A percentile compares a stretch with the other conserved stretches of the same genome.
Evolutionary conservation across 805 yeast genomes (phyloP).

Genomic region (Kodamaea leandrae): DNA sequence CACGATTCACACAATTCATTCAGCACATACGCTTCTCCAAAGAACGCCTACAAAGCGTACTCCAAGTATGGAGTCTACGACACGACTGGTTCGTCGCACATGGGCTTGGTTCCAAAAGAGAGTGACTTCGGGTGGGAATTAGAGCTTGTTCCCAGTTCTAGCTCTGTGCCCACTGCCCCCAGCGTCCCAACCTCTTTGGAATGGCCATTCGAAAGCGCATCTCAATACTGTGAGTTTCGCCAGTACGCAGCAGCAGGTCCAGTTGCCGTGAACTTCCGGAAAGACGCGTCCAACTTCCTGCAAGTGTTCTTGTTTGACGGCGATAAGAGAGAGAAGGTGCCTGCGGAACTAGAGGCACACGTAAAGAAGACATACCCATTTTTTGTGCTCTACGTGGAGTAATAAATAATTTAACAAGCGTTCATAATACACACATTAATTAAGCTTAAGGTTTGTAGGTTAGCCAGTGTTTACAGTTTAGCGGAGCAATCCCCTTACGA

Average conservation of each 20-base stretch:
- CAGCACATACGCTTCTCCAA: too few relatives aligned
- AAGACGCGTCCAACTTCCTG: background rate
- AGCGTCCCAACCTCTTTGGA: background rate
- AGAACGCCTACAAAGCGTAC: too few relatives aligned
- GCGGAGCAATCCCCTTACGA: too few relatives aligned
- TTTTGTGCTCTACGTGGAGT: conserved; percentile 3
- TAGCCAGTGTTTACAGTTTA: too few relatives aligned
- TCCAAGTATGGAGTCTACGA: too few relatives aligned
- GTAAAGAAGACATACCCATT: conserved; percentile 3
- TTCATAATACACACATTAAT: background rate
- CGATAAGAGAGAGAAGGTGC: conserved; percentile 2
- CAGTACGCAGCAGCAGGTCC: conserved; percentile 2
- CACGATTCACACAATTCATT: too few relatives aligned
- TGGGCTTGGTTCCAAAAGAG: too few relatives aligned
- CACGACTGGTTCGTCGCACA: too few relatives aligned
- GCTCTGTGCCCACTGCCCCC: too few relatives aligned
- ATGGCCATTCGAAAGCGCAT: conserved; percentile 6
- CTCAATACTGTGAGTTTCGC: background rate
- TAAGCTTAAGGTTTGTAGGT: too few relatives aligned
- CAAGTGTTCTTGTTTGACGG: conserved; percentile 3
- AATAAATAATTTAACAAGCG: background rate
- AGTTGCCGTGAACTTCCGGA: conserved; percentile 1
- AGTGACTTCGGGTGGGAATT: too few relatives aligned
- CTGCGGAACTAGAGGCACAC: conserved; percentile 1
- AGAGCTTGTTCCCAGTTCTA: too few relatives aligned